These are phyloP conservation scores for Paramecium sexaurelia DNA, from an alignment of 73 alveolate genomes.

Conservation along the genomic window DNA sequence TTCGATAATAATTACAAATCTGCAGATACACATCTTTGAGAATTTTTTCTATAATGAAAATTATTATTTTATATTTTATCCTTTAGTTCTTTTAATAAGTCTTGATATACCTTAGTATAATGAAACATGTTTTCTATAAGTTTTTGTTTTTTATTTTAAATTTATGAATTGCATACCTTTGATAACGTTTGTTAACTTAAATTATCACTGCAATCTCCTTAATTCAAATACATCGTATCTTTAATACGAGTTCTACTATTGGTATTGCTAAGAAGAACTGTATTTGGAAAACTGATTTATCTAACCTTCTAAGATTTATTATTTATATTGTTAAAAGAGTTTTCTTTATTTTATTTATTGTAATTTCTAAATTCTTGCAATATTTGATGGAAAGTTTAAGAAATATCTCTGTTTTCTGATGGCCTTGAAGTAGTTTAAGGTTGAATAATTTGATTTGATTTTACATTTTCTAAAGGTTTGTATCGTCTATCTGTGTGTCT, in stretches of 20 bases:
- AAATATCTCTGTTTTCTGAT: slow-evolving; percentile 4
- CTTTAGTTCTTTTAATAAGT: background rate
- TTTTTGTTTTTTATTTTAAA: background rate
- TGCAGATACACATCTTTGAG: slow-evolving; percentile 50
- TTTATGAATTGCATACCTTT: background rate
- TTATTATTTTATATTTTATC: background rate
- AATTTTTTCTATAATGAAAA: background rate
- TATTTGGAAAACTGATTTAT: slow-evolving; percentile 43
- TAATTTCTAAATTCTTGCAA: slow-evolving; percentile 24
- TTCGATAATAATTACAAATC: background rate
- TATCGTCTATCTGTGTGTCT: background rate
- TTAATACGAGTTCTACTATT: slow-evolving; percentile 9
- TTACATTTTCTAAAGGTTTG: background rate
- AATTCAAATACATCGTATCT: background rate
- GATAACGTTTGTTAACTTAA: background rate
- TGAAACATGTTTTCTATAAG: background rate
- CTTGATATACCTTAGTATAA: background rate
- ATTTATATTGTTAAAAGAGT: slow-evolving; percentile 19
- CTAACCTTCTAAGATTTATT: slow-evolving; percentile 1
- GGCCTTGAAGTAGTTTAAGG: slow-evolving; percentile 11
- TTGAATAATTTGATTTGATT: background rate
- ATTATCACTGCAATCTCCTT: background rate
- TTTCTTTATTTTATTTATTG: background rate
- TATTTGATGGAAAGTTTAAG: slow-evolving; percentile 18
- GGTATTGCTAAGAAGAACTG: background rate